Evolutionary conservation across 306 rosid species (phyloP).

Genomic region (Cucumis melo): DNA sequence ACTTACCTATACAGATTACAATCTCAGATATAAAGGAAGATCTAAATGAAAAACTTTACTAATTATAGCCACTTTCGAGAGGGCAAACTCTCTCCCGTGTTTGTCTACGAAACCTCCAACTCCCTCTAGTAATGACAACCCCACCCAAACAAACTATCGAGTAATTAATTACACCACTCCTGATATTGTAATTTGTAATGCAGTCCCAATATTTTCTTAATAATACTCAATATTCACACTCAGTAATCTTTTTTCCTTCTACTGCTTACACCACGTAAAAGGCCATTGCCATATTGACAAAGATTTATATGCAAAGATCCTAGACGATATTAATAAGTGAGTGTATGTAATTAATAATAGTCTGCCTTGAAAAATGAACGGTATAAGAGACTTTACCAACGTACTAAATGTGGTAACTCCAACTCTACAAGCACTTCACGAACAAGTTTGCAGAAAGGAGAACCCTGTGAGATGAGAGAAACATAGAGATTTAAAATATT

Average conservation of each 20-base stretch:
- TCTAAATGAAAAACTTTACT: background rate
- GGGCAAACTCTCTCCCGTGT: background rate
- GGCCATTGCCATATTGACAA: background rate
- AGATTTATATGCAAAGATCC: background rate
- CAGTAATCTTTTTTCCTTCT: background rate
- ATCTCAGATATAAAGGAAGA: background rate
- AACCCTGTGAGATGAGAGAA: conserved; percentile 45
- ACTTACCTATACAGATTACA: too few species aligned
- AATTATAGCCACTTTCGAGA: background rate
- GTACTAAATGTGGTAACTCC: conserved; percentile 76
- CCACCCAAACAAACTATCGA: background rate
- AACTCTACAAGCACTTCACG: conserved; percentile 87
- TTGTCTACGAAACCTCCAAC: background rate
- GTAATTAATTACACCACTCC: background rate
- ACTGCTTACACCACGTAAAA: background rate
- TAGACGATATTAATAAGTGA: background rate
- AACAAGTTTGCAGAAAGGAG: conserved; percentile 94
- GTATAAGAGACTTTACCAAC: conserved; percentile 26
- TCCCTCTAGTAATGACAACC: background rate
- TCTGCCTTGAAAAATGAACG: background rate
- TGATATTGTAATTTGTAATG: background rate
- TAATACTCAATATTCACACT: background rate
- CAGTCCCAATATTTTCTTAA: background rate
- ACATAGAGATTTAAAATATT: conserved; percentile 6
- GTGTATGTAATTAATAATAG: background rate